Conservation (phyloP, 225 moss, liverwort and hornwort genomes). For the Physcomitrellopsis africana region DNA sequence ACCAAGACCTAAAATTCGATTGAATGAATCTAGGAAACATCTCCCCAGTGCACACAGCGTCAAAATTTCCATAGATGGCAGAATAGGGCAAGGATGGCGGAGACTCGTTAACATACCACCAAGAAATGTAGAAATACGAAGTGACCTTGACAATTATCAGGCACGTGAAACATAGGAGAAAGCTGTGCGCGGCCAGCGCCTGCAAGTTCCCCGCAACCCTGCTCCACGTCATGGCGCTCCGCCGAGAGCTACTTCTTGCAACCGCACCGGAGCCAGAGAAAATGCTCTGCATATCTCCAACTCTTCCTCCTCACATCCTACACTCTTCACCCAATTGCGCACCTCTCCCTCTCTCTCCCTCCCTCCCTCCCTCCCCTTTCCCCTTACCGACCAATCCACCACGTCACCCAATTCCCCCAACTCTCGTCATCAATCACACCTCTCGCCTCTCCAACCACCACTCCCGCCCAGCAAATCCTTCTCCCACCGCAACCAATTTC, state of each 20-base stretch:
- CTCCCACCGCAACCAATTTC: neutral
- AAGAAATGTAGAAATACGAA: slow-evolving; percentile 72
- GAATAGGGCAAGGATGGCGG: neutral
- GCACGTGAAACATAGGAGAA: slow-evolving; percentile 74
- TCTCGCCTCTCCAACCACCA: neutral
- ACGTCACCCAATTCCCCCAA: neutral
- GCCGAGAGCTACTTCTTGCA: slow-evolving; percentile 31
- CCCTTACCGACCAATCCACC: slow-evolving; percentile 2
- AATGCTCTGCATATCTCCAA: slow-evolving; percentile 37
- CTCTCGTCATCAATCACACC: neutral
- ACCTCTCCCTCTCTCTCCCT: neutral
- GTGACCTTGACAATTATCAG: slow-evolving; percentile 83
- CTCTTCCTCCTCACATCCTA: slow-evolving; percentile 30
- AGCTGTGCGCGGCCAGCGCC: slow-evolving; percentile 76
- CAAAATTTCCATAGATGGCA: neutral
- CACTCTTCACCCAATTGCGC: neutral
- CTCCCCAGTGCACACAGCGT: neutral
- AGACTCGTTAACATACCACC: slow-evolving; percentile 70
- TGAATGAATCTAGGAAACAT: neutral
- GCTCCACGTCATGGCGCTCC: slow-evolving; percentile 73
- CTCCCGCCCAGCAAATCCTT: neutral
- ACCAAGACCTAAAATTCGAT: too few relatives aligned
- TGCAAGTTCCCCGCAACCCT: slow-evolving; percentile 76
- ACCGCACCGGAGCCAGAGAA: slow-evolving; percentile 34
- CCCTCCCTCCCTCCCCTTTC: neutral